These are phyloP conservation scores for Cercospora sp. DNA, from an alignment of 2,329 filamentous ascomycete species.

Conservation along the genomic window DNA sequence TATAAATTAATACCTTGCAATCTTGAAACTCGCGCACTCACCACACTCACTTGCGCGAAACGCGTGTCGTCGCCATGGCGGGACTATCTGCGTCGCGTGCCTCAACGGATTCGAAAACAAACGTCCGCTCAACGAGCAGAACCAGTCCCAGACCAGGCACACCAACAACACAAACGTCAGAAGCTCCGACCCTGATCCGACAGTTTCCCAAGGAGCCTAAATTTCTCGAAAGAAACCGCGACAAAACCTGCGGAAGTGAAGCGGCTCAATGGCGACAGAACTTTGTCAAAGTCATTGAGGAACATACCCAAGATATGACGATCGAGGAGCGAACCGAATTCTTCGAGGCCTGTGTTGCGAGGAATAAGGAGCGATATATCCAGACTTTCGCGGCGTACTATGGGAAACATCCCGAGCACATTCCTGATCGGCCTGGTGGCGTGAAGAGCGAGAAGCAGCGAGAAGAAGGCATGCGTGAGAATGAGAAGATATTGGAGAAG, in stretches of 20 bases:
- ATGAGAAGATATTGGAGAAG: not conserved
- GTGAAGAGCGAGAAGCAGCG: slow-evolving; percentile 9
- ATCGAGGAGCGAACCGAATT: slow-evolving; percentile 12
- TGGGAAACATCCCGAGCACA: slow-evolving; percentile 12
- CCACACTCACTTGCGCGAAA: not conserved
- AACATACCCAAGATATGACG: slow-evolving; percentile 7
- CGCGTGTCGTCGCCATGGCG: not conserved
- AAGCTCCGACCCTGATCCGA: slow-evolving; percentile 4
- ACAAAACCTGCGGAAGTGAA: slow-evolving; percentile 11
- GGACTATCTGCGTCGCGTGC: not conserved
- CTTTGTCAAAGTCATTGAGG: slow-evolving; percentile 11
- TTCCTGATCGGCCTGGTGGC: slow-evolving; percentile 15
- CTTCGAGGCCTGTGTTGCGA: slow-evolving; percentile 7
- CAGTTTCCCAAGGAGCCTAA: slow-evolving; percentile 6
- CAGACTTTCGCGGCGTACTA: slow-evolving; percentile 13
- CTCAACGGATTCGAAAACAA: not conserved
- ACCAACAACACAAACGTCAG: slow-evolving; percentile 2
- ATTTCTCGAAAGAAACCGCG: not conserved
- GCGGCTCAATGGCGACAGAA: slow-evolving; percentile 8
- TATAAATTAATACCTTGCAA: not conserved
- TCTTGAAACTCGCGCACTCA: not conserved
- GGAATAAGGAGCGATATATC: slow-evolving; percentile 6
- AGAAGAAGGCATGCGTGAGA: not conserved
- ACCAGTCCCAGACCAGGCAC: slow-evolving; percentile 6
- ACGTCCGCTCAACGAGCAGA: not conserved